Percentiles rank a stretch among this genome's conserved stretches.
Conservation (phyloP, 257 asterid species). For the Gentiana straminea region DNA sequence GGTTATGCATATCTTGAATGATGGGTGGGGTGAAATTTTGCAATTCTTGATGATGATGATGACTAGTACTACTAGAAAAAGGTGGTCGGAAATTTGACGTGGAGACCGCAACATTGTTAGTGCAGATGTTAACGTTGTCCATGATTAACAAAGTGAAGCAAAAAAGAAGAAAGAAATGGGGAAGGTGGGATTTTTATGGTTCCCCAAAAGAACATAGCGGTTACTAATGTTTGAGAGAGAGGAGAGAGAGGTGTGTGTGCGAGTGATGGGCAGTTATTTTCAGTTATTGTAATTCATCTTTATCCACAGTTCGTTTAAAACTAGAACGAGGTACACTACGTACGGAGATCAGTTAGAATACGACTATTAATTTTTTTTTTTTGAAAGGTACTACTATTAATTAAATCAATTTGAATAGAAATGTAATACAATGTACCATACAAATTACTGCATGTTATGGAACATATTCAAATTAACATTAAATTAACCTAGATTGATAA, state of each 20-base stretch:
- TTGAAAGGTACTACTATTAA: too few species aligned
- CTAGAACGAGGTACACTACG: too few species aligned
- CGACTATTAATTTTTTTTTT: too few species aligned
- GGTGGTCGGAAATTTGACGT: not conserved
- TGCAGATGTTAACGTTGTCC: not conserved
- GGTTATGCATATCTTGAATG: not conserved
- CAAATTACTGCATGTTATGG: too few species aligned
- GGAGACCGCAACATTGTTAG: not conserved
- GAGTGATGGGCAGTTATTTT: slow-evolving; percentile 11
- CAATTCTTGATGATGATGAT: too few species aligned
- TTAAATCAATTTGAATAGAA: too few species aligned
- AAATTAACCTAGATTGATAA: too few species aligned
- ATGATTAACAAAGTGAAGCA: slow-evolving; percentile 2
- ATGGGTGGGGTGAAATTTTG: too few species aligned
- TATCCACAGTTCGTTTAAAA: not conserved
- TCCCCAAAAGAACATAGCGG: slow-evolving; percentile 3
- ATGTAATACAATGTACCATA: too few species aligned
- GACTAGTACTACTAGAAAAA: slow-evolving; percentile 3
- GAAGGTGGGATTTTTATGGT: not conserved
- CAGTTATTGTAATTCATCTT: slow-evolving; percentile 10
- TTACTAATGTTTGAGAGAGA: slow-evolving; percentile 10
- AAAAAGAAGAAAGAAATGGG: slow-evolving; percentile 1
- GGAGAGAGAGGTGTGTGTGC: not conserved
- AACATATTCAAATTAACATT: too few species aligned
- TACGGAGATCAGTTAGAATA: too few species aligned